phyloP scores from a whole-genome alignment of 1,139 yeast genomes.

The Wickerhamiella infanticola region DNA sequence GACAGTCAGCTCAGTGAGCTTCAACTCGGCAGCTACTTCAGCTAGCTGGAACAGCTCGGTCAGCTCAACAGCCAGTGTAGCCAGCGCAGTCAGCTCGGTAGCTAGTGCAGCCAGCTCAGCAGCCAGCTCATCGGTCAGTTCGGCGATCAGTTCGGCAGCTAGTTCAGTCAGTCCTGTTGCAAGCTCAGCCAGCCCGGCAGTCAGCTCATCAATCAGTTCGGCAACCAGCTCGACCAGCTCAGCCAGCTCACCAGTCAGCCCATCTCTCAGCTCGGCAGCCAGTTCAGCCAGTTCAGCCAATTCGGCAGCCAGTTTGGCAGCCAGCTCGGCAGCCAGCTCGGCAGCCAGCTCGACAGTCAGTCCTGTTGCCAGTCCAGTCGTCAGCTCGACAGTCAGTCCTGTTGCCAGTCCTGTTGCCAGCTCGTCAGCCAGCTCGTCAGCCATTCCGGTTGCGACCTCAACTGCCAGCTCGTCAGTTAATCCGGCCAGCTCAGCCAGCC shows the following conservation, averaged over 20 bases:
- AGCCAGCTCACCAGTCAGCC: not conserved
- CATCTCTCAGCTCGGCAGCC: slow-evolving; percentile 2
- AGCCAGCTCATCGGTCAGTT: no score
- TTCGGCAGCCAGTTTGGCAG: no score
- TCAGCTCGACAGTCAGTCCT: not conserved
- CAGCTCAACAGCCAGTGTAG: slow-evolving; percentile 1
- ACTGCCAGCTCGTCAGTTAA: not conserved
- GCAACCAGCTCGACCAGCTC: not conserved
- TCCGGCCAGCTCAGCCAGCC: not conserved
- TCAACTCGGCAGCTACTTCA: slow-evolving; percentile 12
- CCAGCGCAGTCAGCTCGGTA: not conserved
- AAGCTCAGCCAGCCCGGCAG: no score
- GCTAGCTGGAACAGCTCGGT: slow-evolving; percentile 5
- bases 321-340: slow-evolving; percentile 1
- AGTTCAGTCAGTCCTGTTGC: no score
- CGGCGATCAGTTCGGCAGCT: no score
- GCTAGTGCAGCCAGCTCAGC: not conserved
- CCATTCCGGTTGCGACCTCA: not conserved
- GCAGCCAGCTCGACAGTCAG: not conserved
- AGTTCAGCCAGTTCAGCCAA: not conserved
- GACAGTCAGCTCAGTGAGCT: slow-evolving; percentile 8
- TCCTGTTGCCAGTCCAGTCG: no score
- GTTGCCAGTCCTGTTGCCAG: slow-evolving; percentile 12
- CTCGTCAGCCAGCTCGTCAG: not conserved
- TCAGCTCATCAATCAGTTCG: not conserved